These are phyloP conservation scores for Suillus spraguei DNA, from an alignment of 768 basidiomycete species.

Conservation along the genomic window DNA sequence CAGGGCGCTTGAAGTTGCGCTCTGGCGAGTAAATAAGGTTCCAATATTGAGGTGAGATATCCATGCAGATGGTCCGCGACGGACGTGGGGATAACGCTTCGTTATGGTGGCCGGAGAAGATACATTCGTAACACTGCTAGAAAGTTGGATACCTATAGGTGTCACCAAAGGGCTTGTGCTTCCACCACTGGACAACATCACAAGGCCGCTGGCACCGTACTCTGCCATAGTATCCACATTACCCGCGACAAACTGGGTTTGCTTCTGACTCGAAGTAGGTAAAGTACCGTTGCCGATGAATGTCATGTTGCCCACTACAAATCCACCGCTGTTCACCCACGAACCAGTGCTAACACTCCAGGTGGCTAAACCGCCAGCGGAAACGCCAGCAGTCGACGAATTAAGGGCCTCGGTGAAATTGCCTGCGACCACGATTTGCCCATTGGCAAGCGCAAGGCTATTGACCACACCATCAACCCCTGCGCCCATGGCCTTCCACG, in stretches of 20 bases:
- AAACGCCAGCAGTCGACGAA: constrained; percentile 36
- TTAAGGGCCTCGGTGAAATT: constrained; percentile 63
- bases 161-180: constrained; percentile 57
- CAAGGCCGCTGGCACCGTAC: constrained; percentile 80
- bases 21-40: constrained; percentile 52
- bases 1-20: constrained; percentile 50
- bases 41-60: constrained; percentile 49
- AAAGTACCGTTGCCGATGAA: constrained; percentile 70
- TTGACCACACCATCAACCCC: constrained; percentile 82
- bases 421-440: constrained; percentile 67
- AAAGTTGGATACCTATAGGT: constrained; percentile 63
- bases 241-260: constrained; percentile 69
- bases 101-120: constrained; percentile 33
- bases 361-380: constrained; percentile 65
- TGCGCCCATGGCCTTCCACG: constrained; percentile 70
- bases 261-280: constrained; percentile 38
- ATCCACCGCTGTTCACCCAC: constrained; percentile 80
- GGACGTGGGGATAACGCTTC: constrained; percentile 42
- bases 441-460: constrained; percentile 51
- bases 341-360: constrained; percentile 63
- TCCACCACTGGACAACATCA: constrained; percentile 73
- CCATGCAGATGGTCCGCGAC: constrained; percentile 46
- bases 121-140: constrained; percentile 35
- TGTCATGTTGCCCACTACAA: constrained; percentile 69
- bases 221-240: constrained; percentile 55